Percentiles rank a stretch among this genome's conserved stretches.
Evolutionary conservation across 208 protist genomes (phyloP).

Genomic region (Leishmania guyanensis): DNA sequence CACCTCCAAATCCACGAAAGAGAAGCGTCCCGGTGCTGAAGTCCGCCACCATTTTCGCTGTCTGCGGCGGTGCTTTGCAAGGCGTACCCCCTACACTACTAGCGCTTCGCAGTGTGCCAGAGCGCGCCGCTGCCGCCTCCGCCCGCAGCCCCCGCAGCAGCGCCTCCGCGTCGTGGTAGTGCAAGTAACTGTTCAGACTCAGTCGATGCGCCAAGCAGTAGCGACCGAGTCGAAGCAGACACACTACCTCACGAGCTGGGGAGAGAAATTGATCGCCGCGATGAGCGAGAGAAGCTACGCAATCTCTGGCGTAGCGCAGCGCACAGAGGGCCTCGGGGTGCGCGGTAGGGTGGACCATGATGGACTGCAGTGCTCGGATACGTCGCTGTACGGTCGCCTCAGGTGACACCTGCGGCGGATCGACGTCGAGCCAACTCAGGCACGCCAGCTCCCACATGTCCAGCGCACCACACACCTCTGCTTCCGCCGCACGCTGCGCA

Average conservation of each 20-base stretch:
- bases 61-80: not conserved
- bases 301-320: conserved; percentile 55
- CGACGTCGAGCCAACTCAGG: conserved; percentile 58
- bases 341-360: conserved; percentile 53
- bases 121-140: conserved; percentile 5
- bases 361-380: conserved; percentile 34
- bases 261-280: conserved; percentile 50
- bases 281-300: conserved; percentile 42
- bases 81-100: not conserved
- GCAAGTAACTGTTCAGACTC: conserved; percentile 44
- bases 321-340: conserved; percentile 60
- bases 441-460: conserved; percentile 70
- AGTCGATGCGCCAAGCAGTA: conserved; percentile 60
- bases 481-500: conserved; percentile 24
- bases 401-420: conserved; percentile 9
- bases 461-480: conserved; percentile 33
- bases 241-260: conserved; percentile 44
- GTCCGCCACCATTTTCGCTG: conserved; percentile 55
- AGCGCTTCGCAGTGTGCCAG: not conserved
- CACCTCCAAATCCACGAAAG: conserved; percentile 65
- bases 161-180: conserved; percentile 49
- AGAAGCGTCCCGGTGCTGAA: conserved; percentile 76
- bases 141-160: conserved; percentile 41
- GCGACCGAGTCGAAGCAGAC: conserved; percentile 53
- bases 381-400: conserved; percentile 29